Percentiles rank a stretch among this genome's conserved stretches.
phyloP scores from a whole-genome alignment of 352 stramenopile species.

The Globisporangium ultimum region DNA sequence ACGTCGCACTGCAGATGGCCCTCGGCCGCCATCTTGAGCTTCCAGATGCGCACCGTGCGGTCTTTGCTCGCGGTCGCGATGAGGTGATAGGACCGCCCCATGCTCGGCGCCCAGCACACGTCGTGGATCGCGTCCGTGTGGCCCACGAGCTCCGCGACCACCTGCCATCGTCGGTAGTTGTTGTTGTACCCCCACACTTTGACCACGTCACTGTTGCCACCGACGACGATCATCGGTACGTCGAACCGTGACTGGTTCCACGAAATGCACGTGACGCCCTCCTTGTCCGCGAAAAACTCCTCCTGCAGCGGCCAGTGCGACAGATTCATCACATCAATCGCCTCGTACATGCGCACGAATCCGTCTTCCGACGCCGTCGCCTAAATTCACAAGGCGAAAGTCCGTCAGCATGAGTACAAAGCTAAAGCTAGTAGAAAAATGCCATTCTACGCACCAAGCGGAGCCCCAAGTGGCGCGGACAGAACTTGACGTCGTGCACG shows the following conservation, averaged over 20 bases:
- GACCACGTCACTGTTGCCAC: slow-evolving; percentile 83
- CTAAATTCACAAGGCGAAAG: slow-evolving; percentile 21
- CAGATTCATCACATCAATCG: slow-evolving; percentile 95
- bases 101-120: slow-evolving; percentile 95
- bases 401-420: neutral
- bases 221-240: slow-evolving; percentile 93
- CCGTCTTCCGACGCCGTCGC: slow-evolving; percentile 94
- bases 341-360: slow-evolving; percentile 94
- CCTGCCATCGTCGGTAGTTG: slow-evolving; percentile 80
- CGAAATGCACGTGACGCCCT: slow-evolving; percentile 89
- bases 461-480: slow-evolving; percentile 90
- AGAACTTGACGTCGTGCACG: slow-evolving; percentile 96
- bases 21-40: slow-evolving; percentile 69
- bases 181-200: slow-evolving; percentile 93
- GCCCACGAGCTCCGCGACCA: slow-evolving; percentile 76
- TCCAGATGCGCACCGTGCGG: slow-evolving; percentile 86
- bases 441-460: slow-evolving; percentile 58
- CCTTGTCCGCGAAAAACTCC: slow-evolving; percentile 79
- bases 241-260: slow-evolving; percentile 96
- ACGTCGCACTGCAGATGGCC: slow-evolving; percentile 64
- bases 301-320: slow-evolving; percentile 93
- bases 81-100: slow-evolving; percentile 91
- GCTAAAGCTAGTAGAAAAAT: neutral
- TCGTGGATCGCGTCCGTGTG: slow-evolving; percentile 92
- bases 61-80: slow-evolving; percentile 93